Conservation (phyloP, 2,329 filamentous ascomycete genomes). For the Arthrobotrys musiformis region DNA sequence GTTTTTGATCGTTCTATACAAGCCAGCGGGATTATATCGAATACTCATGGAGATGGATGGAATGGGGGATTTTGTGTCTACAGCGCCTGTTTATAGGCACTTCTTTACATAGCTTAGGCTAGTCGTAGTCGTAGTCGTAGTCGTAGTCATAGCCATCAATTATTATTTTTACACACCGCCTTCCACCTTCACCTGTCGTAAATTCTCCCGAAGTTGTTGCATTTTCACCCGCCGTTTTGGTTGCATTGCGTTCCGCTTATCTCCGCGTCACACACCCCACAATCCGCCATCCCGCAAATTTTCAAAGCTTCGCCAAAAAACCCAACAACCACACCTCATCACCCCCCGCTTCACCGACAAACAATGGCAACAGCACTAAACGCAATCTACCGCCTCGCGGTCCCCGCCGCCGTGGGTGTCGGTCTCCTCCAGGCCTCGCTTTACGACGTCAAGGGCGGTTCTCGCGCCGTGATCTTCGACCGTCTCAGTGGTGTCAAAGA, state of each 20-base stretch:
- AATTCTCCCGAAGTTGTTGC: too few relatives aligned
- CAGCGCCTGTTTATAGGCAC: too few relatives aligned
- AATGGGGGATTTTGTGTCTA: too few relatives aligned
- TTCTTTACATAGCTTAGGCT: too few relatives aligned
- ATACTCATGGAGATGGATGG: not conserved
- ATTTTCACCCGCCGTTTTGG: not conserved
- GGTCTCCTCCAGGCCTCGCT: slow-evolving; percentile 80
- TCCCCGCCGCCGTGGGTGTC: slow-evolving; percentile 77
- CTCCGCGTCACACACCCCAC: slow-evolving; percentile 40
- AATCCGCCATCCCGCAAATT: slow-evolving; percentile 38
- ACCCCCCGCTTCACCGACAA: not conserved
- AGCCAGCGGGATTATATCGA: not conserved
- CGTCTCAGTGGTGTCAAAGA: slow-evolving; percentile 91
- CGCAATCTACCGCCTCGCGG: slow-evolving; percentile 73
- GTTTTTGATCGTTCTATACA: not conserved
- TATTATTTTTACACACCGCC: too few relatives aligned
- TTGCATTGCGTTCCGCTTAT: slow-evolving; percentile 38
- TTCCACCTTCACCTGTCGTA: too few relatives aligned
- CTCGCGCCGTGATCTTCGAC: slow-evolving; percentile 97
- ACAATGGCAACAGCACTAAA: slow-evolving; percentile 69
- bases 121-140: too few relatives aligned
- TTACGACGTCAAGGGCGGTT: slow-evolving; percentile 96
- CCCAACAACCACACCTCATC: slow-evolving; percentile 22
- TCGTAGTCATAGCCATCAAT: too few relatives aligned
- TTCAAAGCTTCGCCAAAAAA: slow-evolving; percentile 24